Evolutionary conservation across 2,329 filamentous ascomycete species (phyloP).

Genomic region (Fusarium drepaniforme): DNA sequence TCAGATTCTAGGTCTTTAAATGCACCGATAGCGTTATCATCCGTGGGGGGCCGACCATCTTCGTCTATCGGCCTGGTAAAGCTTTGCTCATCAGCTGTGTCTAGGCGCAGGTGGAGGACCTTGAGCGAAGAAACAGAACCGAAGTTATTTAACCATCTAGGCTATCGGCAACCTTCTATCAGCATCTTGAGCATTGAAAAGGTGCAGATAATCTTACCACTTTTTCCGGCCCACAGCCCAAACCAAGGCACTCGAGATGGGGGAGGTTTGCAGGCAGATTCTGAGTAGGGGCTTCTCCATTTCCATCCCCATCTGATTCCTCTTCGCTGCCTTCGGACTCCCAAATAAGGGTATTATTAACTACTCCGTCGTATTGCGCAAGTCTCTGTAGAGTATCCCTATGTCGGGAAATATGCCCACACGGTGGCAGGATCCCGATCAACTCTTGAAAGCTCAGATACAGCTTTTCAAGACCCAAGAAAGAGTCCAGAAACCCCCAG

Average conservation of each 20-base stretch:
- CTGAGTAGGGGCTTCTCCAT: not conserved
- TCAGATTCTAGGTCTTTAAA: not conserved
- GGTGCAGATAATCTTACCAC: not conserved
- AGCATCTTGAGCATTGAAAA: too few species aligned
- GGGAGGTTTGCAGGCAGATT: not conserved
- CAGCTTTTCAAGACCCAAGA: not conserved
- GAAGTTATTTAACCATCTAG: too few species aligned
- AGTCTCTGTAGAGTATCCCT: conserved; percentile 5
- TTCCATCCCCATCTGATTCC: not conserved
- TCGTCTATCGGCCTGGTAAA: not conserved
- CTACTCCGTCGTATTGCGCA: not conserved
- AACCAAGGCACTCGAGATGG: conserved; percentile 12
- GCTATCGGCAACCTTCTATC: too few species aligned
- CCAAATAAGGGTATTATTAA: not conserved
- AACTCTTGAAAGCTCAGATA: not conserved
- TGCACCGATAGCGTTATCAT: too few species aligned
- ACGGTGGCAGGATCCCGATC: not conserved
- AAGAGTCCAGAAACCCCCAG: not conserved
- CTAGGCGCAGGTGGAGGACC: conserved; percentile 6
- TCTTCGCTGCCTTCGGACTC: not conserved
- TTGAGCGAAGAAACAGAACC: not conserved
- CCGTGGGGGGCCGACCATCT: not conserved
- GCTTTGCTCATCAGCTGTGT: not conserved
- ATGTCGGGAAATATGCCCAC: not conserved
- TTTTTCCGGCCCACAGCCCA: not conserved